Base-by-base conservation (phyloP, 2,329 filamentous ascomycete species). In the Diaporthe nobilis region DNA sequence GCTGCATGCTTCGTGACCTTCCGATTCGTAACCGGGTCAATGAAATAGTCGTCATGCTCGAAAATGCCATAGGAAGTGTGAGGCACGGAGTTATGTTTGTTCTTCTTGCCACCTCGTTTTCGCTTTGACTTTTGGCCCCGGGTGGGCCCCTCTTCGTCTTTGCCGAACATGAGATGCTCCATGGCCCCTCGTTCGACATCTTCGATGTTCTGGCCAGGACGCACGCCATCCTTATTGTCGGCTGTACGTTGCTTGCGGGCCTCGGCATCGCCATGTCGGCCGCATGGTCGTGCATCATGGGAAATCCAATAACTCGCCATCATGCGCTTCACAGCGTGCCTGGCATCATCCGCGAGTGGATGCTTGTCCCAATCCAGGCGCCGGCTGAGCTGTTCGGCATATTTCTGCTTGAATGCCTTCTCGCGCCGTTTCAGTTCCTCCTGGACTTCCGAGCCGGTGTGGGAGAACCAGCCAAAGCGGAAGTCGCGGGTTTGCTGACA, bases 11-110 rank as follows among this genome's bases (percentile, higher is more conserved):
- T 85, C 25, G 80, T 75, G 4, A 90, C 85, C 76, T 86, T 90
- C 47, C 89, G 86, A 77, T 92, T 92, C 22, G 90, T 91, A 75
- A 92, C 91, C 4, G 90, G 90, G 74, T 92, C 90, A 58, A 92
- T 91, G 28, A 85, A 81, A 65, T 85, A 87, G 12, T 85, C 85
- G 2, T 79, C 61, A 5, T 79, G 77, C 28, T 77, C 76, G 17
- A 73, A 31, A 31, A 58, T n/a, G 34, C 37, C 67, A 31, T 76
- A 71, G 22, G 73, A 71, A 10, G 63, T 61, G 10, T 68, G 68
- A 31, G 70, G 55, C 13, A 72, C 70, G 28, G 44, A 42, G 3
- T 10, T 39, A 20, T 53, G 53, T 25, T 28, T 47, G 7, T 61
- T 42, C 44, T 74, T 57, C 34, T 51, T 44, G 34, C 8, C 61